Evolutionary conservation across 176 grass and related monocot species (phyloP).

Genomic region (Eremochloa ophiuroides): DNA sequence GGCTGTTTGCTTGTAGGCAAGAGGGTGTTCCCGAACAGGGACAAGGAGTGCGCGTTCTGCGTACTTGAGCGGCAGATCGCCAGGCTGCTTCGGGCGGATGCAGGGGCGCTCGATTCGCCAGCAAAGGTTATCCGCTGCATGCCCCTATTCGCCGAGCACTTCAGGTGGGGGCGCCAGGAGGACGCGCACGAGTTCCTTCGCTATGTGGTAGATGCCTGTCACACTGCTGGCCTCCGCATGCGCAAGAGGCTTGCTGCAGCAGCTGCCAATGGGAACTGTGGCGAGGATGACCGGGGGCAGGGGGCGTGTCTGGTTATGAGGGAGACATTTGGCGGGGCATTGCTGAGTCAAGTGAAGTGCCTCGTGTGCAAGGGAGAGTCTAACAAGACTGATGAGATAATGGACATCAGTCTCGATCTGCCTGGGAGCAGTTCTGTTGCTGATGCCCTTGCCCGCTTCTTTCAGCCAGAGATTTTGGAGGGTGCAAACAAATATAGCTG

Average conservation of each 20-base stretch:
- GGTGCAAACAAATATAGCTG: constrained; percentile 94
- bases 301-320: constrained; percentile 50
- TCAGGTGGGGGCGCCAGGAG: constrained; percentile 83
- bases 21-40: constrained; percentile 58
- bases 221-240: constrained; percentile 54
- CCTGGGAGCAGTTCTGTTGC: constrained; percentile 65
- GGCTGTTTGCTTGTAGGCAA: constrained; percentile 55
- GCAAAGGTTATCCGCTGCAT: constrained; percentile 63
- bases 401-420: constrained; percentile 94
- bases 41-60: constrained; percentile 90
- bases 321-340: constrained; percentile 83
- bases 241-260: constrained; percentile 37
- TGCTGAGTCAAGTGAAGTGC: constrained; percentile 97
- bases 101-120: constrained; percentile 48
- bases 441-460: constrained; percentile 78
- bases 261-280: constrained; percentile 31
- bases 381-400: constrained; percentile 94
- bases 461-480: constrained; percentile 83
- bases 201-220: constrained; percentile 77
- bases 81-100: constrained; percentile 32
- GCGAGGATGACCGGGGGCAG: constrained; percentile 18
- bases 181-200: constrained; percentile 92
- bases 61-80: constrained; percentile 74
- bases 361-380: constrained; percentile 89
- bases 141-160: constrained; percentile 68